Percentiles rank a stretch among this genome's conserved stretches.
Evolutionary conservation across 495 filamentous ascomycete genomes (phyloP).

Genomic region (Clavariopsis aquatica): DNA sequence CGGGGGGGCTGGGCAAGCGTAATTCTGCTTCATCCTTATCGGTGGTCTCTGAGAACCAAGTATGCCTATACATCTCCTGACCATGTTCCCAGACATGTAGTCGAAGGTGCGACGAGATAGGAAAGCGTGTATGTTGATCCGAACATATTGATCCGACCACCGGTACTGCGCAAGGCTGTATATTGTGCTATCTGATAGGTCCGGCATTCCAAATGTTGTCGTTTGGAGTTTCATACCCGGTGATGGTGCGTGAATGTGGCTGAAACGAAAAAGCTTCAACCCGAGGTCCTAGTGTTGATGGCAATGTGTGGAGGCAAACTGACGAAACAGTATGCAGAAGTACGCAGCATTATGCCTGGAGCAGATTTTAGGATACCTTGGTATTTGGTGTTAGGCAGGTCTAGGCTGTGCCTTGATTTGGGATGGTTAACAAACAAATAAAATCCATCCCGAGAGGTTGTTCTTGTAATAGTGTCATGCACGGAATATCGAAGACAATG

Average conservation of each 20-base stretch:
- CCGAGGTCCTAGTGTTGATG: background rate
- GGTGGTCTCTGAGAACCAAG: background rate
- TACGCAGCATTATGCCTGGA: background rate
- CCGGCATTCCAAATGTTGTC: background rate
- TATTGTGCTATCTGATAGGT: background rate
- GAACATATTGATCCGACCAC: background rate
- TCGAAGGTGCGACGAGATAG: constrained; percentile 16
- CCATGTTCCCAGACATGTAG: background rate
- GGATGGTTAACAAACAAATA: background rate
- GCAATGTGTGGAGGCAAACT: background rate
- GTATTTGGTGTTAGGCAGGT: background rate
- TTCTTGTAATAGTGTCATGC: background rate
- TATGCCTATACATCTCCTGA: background rate
- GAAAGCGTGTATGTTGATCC: constrained; percentile 2
- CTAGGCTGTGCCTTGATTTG: background rate
- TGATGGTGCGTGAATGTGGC: constrained; percentile 5
- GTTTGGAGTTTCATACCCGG: background rate
- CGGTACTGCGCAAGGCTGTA: background rate
- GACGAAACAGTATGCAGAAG: background rate
- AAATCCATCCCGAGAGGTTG: background rate
- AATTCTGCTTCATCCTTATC: constrained; percentile 26
- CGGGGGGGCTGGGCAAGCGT: background rate
- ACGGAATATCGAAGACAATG: background rate
- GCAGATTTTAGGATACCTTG: too few relatives aligned
- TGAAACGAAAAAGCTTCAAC: constrained; percentile 6